A percentile compares a stretch with the other conserved stretches of the same genome.
Conservation (phyloP, 768 basidiomycete species). For the Gyrodon lividus region DNA sequence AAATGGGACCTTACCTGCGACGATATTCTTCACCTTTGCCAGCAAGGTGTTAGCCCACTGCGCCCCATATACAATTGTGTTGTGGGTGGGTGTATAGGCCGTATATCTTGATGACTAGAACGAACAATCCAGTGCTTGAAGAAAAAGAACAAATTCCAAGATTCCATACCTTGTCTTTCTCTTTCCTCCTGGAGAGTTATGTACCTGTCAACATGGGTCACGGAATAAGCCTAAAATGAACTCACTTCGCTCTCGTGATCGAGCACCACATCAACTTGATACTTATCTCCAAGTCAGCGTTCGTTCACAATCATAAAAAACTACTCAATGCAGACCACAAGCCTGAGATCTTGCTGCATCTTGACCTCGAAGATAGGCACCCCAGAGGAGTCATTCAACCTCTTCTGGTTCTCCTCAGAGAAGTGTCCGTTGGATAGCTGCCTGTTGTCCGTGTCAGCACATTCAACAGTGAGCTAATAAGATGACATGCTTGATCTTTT, state of each 20-base stretch:
- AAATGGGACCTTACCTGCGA: slow-evolving; percentile 37
- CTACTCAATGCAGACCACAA: slow-evolving; percentile 44
- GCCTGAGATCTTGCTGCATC: slow-evolving; percentile 51
- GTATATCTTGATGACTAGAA: slow-evolving; percentile 46
- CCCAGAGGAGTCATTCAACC: slow-evolving; percentile 44
- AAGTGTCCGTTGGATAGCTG: slow-evolving; percentile 71
- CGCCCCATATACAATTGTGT: slow-evolving; percentile 47
- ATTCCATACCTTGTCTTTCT: slow-evolving; percentile 37
- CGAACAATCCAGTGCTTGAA: not conserved
- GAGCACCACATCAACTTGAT: slow-evolving; percentile 47
- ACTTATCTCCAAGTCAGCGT: slow-evolving; percentile 29
- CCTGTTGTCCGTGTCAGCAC: slow-evolving; percentile 32
- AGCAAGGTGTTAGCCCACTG: slow-evolving; percentile 40
- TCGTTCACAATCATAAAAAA: not conserved
- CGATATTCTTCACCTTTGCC: slow-evolving; percentile 53
- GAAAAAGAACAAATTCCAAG: not conserved
- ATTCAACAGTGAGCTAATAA: not conserved
- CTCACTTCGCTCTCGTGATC: slow-evolving; percentile 36
- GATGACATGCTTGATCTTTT: slow-evolving; percentile 60
- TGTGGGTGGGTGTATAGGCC: slow-evolving; percentile 51
- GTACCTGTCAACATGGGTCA: not conserved
- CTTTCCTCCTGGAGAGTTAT: slow-evolving; percentile 34
- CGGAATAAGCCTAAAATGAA: not conserved
- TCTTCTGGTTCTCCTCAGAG: slow-evolving; percentile 66
- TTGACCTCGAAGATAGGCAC: slow-evolving; percentile 70